Evolutionary conservation across 2,329 filamentous ascomycete species (phyloP).

Genomic region (Xylariaceae sp.): DNA sequence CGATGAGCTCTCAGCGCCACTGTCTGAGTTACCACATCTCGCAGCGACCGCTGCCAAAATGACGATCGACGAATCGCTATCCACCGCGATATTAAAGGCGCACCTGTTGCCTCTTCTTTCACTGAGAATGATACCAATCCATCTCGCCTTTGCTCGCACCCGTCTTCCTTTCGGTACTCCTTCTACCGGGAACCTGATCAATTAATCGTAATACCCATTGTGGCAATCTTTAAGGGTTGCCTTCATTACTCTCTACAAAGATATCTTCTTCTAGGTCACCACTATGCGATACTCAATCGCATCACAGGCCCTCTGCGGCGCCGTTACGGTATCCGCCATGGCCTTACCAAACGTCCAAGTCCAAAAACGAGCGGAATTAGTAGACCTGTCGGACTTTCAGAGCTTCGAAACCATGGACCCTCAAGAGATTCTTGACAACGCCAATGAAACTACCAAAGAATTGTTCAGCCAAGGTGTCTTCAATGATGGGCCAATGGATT

Average conservation of each 20-base stretch:
- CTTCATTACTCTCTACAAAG: background rate
- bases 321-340: constrained; percentile 25
- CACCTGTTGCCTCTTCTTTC: constrained; percentile 11
- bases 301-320: constrained; percentile 26
- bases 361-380: constrained; percentile 17
- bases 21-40: too few species aligned
- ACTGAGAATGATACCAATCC: constrained; percentile 8
- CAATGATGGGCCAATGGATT: constrained; percentile 15
- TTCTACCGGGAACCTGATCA: constrained; percentile 6
- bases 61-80: constrained; percentile 24
- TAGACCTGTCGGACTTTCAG: constrained; percentile 26
- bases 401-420: constrained; percentile 28
- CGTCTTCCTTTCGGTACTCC: constrained; percentile 9
- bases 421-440: constrained; percentile 20
- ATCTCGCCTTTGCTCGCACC: constrained; percentile 12
- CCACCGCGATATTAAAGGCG: constrained; percentile 16
- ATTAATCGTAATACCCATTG: constrained; percentile 18
- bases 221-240: background rate
- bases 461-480: constrained; percentile 16
- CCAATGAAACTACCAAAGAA: constrained; percentile 15
- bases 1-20: constrained; percentile 7
- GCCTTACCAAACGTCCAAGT: constrained; percentile 15
- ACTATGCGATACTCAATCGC: constrained; percentile 26
- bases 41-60: constrained; percentile 19
- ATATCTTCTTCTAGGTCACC: constrained; percentile 5